phyloP scores from a whole-genome alignment of 371 early-diverging fungal species.

The Mortierella sp. region DNA sequence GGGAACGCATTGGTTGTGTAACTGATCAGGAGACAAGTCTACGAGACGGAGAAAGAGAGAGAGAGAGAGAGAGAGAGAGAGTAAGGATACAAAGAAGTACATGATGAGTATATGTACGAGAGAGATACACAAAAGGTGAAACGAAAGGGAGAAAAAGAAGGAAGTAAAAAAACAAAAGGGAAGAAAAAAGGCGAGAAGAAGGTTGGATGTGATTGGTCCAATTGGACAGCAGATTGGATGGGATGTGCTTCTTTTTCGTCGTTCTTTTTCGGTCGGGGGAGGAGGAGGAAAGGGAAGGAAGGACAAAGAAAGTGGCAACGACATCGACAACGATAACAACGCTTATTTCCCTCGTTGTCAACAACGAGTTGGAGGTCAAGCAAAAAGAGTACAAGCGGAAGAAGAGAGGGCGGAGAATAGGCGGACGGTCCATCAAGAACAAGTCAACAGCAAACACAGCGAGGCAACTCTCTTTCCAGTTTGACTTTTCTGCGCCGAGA shows the following conservation, averaged over 20 bases:
- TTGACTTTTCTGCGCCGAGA: background rate
- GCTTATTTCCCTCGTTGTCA: slow-evolving; percentile 88
- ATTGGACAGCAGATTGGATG: background rate
- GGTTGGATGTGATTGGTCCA: slow-evolving; percentile 8
- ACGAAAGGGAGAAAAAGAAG: slow-evolving; percentile 6
- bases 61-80: background rate
- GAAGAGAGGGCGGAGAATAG: background rate
- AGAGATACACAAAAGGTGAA: background rate
- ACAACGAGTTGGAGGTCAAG: slow-evolving; percentile 87
- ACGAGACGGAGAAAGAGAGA: slow-evolving; percentile 72
- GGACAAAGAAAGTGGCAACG: background rate
- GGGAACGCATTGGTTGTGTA: slow-evolving; percentile 99
- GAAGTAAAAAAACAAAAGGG: background rate
- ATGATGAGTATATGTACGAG: background rate
- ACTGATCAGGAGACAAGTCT: slow-evolving; percentile 95
- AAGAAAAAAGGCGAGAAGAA: background rate
- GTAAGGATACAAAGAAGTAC: too few species aligned
- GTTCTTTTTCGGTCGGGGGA: background rate
- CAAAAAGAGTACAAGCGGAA: background rate
- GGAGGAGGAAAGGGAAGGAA: background rate
- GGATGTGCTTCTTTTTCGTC: slow-evolving; percentile 8
- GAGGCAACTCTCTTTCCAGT: background rate
- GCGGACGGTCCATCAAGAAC: background rate
- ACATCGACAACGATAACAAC: too few species aligned
- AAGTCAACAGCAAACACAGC: background rate